phyloP scores from a whole-genome alignment of 331 rosid genomes.

The Malus hybrid region DNA sequence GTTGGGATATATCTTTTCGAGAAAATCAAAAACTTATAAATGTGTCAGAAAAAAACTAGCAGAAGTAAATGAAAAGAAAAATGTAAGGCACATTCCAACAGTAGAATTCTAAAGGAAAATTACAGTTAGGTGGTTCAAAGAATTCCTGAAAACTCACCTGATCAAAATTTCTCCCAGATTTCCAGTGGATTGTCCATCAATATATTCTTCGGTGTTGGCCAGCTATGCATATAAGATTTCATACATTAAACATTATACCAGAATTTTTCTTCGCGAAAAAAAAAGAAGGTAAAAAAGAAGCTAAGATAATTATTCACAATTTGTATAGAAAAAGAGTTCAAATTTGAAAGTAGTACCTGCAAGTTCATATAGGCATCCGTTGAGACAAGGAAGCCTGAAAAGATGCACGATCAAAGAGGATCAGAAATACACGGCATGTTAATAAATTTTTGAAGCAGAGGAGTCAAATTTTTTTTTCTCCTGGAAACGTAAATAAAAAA shows the following conservation, averaged over 20 bases:
- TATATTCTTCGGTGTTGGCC: conserved; percentile 90
- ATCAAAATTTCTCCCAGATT: conserved; percentile 91
- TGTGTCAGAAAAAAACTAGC: neutral
- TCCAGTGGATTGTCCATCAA: conserved; percentile 86
- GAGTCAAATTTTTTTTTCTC: neutral
- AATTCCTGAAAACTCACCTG: conserved; percentile 42
- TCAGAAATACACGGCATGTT: neutral
- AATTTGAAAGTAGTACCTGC: conserved; percentile 41
- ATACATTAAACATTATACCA: neutral
- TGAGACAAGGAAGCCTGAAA: conserved; percentile 79
- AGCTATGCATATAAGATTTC: conserved; percentile 35
- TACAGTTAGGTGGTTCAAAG: neutral
- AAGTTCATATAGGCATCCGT: conserved; percentile 95
- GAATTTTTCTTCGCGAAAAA: neutral
- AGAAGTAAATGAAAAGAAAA: neutral
- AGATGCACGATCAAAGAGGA: neutral
- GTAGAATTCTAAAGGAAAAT: neutral
- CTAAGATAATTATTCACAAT: neutral
- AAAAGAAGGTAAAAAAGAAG: neutral
- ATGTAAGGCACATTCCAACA: neutral
- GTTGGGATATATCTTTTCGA: neutral
- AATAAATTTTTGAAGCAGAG: neutral
- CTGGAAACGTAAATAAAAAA: neutral
- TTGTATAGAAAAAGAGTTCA: neutral
- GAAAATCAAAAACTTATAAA: neutral